Evolutionary conservation across 805 yeast genomes (phyloP), one percentile per base, ranked within the genome.

Genomic region (Schwanniomyces sp.): DNA sequence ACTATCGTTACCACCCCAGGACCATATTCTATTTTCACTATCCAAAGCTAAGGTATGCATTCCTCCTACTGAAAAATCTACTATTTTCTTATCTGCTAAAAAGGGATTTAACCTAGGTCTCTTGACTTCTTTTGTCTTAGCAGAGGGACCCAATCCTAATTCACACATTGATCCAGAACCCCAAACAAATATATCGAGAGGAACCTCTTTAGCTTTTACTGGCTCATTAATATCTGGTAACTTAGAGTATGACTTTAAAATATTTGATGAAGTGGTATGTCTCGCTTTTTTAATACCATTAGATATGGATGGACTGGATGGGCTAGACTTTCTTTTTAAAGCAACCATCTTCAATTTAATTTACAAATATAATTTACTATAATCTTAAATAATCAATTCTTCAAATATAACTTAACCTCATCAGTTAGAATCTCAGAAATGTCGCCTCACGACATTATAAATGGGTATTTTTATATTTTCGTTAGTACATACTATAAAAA

Each of bases 81-180:
- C 94, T 18, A 69, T 50, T 24, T 54, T 59, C 26, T 85, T 87
- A 18, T 69, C 68, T 2, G 81, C 74, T 52, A 94, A 74, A 49
- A 74, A 82, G 2, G 96, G 91, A 58, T 91, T 94, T 62, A 92
- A 74, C 55, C 99, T 80, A 14, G 99, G 99, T 62, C 99, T 82
- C 62, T 94, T 94, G 17, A 94, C 97, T 64, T 91, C 97, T 51
- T 91, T 90, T 32, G 90, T 92, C 54, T 79, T 86, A 2, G 96
- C 89, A n/a, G 75, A 80, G 8, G 98, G 98, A 1, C 99, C 99
- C n/a, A 94, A 74, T 1, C 99, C 99, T 26, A 94, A 76, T 64
- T 94, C 99, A 73, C 97, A 91, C 94, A 94, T 92, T 0, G 96
- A 85, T 1, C 99, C 99, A 1, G 95, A 81, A 36, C 99, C 99